Evolutionary conservation across 306 rosid species (phyloP), one percentile per base, ranked within the genome.

Genomic region (Rosa lucieae): DNA sequence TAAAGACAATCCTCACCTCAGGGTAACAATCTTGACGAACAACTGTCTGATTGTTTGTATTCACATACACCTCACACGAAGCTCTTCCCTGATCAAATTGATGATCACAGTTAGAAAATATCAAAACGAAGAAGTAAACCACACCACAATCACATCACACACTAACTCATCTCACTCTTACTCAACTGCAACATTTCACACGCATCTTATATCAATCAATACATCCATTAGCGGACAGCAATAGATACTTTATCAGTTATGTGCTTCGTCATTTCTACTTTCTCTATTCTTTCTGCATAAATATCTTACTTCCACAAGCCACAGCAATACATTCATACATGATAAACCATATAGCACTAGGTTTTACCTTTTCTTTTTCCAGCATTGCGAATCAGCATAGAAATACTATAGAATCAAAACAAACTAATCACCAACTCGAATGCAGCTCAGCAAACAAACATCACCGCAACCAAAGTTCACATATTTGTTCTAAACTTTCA

Each of bases 1-100:
- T 5, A 75, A 63, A 51, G 46, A 9, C 59, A 10, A 52, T 72
- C 55, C 90, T 87, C 78, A 92, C 99, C 99, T 83, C 79, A 55
- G 99, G 90, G 82, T 83, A 88, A 87, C 99, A 93, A 83, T 90
- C 83, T 83, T 95, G 94, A 79, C 83, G 97, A 48, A 73, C 87
- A 79, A 95, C 72, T 8, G 89, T 85, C 76, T 95, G 93, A 56
- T 77, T 15, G 61, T 21, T 81, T 39, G 84, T 80, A 77, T 87
- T 80, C 74, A 95, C 98, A 81, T 71, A 81, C n/a, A 95, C 87
- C 51, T 83, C 89, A 40, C 99, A 93, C 2, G 92, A 91, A n/a
- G 89, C 89, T 18, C 77, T 91, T 21, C 90, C 96, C 98, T 95
- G 91, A 40, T 49, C 52, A 72, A 66, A 74, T 44, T 61, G 47